Conservation (phyloP, 305 asterid genomes). For the Rubia tinctorum region DNA sequence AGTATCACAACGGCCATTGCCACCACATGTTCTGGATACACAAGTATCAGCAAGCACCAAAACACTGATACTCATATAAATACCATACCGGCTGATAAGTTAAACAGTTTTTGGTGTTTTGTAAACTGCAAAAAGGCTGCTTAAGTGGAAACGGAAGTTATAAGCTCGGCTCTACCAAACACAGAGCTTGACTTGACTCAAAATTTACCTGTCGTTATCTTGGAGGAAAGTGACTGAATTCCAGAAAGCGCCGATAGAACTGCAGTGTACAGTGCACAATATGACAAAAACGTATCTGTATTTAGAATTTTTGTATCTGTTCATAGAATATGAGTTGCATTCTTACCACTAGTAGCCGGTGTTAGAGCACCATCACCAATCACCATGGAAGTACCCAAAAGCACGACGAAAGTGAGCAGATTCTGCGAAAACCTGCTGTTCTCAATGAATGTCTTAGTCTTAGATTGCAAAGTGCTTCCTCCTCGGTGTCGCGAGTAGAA, state of each 20-base stretch:
- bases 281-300: no score
- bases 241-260: slow-evolving; percentile 75
- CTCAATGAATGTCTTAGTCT: slow-evolving; percentile 46
- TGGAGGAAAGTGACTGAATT: slow-evolving; percentile 54
- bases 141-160: no score
- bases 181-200: not conserved
- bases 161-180: no score
- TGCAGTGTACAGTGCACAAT: slow-evolving; percentile 12
- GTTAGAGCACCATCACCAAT: slow-evolving; percentile 85
- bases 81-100: not conserved
- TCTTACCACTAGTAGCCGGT: slow-evolving; percentile 67
- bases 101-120: no score
- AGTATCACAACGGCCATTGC: slow-evolving; percentile 45
- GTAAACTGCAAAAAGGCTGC: no score
- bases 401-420: slow-evolving; percentile 39
- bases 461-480: slow-evolving; percentile 23
- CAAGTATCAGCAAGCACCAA: not conserved
- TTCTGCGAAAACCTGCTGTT: slow-evolving; percentile 37
- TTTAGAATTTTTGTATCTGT: no score
- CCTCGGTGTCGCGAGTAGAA: slow-evolving; percentile 22
- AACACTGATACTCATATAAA: not conserved
- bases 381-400: slow-evolving; percentile 75
- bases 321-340: no score
- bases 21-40: slow-evolving; percentile 40
- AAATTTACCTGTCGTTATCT: slow-evolving; percentile 50